Conservation (phyloP, 768 basidiomycete genomes). For the Boletus coccyginus region DNA sequence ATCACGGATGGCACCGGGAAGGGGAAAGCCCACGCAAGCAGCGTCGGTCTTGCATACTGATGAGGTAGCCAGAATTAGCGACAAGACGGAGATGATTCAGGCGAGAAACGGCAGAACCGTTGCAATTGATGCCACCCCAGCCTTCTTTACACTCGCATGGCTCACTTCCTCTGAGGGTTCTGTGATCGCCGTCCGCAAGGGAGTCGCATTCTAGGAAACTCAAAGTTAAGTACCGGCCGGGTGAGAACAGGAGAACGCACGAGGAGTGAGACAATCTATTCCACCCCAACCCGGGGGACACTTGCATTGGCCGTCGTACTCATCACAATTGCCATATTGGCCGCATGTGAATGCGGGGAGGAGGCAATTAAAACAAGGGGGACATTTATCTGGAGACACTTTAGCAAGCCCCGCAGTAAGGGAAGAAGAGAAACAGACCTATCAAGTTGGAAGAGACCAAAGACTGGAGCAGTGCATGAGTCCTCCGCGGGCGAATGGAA, state of each 20-base stretch:
- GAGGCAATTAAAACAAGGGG: slow-evolving; percentile 95
- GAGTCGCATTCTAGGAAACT: slow-evolving; percentile 80
- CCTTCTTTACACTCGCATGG: slow-evolving; percentile 90
- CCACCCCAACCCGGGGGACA: slow-evolving; percentile 99
- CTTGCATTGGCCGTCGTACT: slow-evolving; percentile 93
- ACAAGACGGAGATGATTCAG: neutral
- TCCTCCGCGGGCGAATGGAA: neutral
- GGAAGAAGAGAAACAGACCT: slow-evolving; percentile 7
- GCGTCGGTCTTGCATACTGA: slow-evolving; percentile 83
- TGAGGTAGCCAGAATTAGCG: neutral
- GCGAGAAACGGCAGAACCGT: slow-evolving; percentile 54
- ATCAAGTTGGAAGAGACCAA: slow-evolving; percentile 16
- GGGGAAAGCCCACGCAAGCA: slow-evolving; percentile 78
- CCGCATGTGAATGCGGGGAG: slow-evolving; percentile 90
- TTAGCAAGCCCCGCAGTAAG: neutral
- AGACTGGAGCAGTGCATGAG: slow-evolving; percentile 17
- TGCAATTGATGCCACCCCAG: slow-evolving; percentile 97
- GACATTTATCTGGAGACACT: slow-evolving; percentile 51
- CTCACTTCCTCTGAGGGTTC: slow-evolving; percentile 74
- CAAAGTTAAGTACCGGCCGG: neutral
- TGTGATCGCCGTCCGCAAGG: slow-evolving; percentile 82
- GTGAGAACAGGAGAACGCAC: slow-evolving; percentile 48
- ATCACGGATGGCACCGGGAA: slow-evolving; percentile 42
- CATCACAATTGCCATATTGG: slow-evolving; percentile 87
- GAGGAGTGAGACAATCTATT: slow-evolving; percentile 88